Conservation (phyloP, 371 early-diverging fungal genomes). For the Mortierella sp. region DNA sequence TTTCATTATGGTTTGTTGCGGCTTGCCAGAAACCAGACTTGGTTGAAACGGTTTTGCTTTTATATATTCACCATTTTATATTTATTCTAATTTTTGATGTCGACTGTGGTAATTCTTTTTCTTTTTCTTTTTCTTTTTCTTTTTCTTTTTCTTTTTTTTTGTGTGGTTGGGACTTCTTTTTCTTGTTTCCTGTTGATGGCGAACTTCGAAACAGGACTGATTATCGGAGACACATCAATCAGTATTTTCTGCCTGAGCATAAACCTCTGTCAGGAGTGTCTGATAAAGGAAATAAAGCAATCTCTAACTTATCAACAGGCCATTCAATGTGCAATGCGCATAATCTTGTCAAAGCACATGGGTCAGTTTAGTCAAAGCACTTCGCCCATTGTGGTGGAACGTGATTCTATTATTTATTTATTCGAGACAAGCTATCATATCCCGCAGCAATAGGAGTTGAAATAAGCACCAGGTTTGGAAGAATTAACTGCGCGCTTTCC, state of each 20-base stretch:
- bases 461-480: too few relatives aligned
- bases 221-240: neutral
- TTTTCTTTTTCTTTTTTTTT: neutral
- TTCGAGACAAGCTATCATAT: too few relatives aligned
- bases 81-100: conserved; percentile 7
- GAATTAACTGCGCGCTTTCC: too few relatives aligned
- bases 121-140: neutral
- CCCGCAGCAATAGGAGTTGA: too few relatives aligned
- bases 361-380: too few relatives aligned
- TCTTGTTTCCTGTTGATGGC: neutral
- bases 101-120: neutral
- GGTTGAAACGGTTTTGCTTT: neutral
- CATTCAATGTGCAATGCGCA: too few relatives aligned
- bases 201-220: neutral
- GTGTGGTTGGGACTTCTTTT: neutral
- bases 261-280: neutral
- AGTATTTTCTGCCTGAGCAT: neutral
- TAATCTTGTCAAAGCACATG: too few relatives aligned
- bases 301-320: neutral
- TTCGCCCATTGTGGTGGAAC: too few relatives aligned
- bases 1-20: neutral
- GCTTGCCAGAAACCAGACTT: too few relatives aligned
- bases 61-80: neutral
- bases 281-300: neutral
- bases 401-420: too few relatives aligned